Percentiles rank a stretch among this genome's conserved stretches.
These are phyloP conservation scores for Thelonectria olida DNA, from an alignment of 2,329 filamentous ascomycete genomes.

Conservation along the genomic window DNA sequence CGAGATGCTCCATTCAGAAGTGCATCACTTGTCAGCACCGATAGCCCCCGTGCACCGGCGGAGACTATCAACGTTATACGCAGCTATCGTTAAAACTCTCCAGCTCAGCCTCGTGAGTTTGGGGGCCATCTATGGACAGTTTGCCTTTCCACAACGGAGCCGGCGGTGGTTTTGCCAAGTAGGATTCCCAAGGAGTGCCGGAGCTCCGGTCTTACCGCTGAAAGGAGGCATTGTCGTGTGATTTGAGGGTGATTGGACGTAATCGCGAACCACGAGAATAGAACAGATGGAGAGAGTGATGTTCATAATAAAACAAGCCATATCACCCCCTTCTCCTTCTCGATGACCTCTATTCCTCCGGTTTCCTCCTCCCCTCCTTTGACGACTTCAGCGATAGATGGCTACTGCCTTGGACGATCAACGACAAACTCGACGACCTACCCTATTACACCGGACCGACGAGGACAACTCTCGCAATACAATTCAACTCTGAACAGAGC, in stretches of 20 bases:
- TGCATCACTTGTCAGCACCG: too few species aligned
- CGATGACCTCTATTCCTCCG: neutral
- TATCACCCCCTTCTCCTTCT: neutral
- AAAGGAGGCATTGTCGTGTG: slow-evolving; percentile 9
- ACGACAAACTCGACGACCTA: too few species aligned
- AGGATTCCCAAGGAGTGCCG: neutral
- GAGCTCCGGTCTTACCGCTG: slow-evolving; percentile 1
- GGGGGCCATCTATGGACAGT: too few species aligned
- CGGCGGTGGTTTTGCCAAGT: slow-evolving; percentile 8
- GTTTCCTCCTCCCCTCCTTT: neutral
- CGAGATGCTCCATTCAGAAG: too few species aligned
- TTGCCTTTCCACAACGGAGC: slow-evolving; percentile 11
- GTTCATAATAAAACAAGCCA: neutral
- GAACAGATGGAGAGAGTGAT: neutral
- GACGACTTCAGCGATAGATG: neutral
- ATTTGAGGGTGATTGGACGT: neutral
- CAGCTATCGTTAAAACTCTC: neutral
- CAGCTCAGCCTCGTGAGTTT: neutral
- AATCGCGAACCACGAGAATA: neutral
- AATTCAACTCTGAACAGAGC: neutral
- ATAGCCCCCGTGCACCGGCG: too few species aligned
- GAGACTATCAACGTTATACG: too few species aligned
- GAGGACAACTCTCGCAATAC: too few species aligned
- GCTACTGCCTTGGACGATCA: neutral
- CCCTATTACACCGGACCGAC: too few species aligned